These are phyloP conservation scores for Leptoxyphium fumago DNA, from an alignment of 2,329 filamentous ascomycete species.

Conservation along the genomic window DNA sequence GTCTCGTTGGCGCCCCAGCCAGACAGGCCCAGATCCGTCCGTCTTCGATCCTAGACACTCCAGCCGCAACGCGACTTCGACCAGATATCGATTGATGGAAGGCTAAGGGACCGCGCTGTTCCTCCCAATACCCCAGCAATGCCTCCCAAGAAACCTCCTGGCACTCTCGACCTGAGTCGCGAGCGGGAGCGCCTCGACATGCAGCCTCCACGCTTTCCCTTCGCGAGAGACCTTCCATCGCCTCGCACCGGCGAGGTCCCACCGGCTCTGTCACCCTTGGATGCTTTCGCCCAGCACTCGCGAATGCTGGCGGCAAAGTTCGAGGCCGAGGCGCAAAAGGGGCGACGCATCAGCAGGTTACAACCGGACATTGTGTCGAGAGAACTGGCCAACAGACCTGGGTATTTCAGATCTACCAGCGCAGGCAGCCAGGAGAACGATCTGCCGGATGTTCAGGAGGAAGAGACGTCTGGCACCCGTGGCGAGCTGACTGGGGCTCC, in stretches of 20 bases:
- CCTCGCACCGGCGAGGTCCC: constrained; percentile 48
- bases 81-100: no score
- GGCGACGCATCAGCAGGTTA: constrained; percentile 68
- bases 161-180: constrained; percentile 7
- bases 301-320: constrained; percentile 76
- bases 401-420: constrained; percentile 62
- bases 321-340: constrained; percentile 56
- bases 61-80: no score
- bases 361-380: constrained; percentile 72
- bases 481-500: constrained; percentile 11
- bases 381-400: constrained; percentile 62
- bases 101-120: no score
- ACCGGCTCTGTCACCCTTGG: constrained; percentile 81
- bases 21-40: no score
- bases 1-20: no score
- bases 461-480: constrained; percentile 20
- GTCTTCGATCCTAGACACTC: no score
- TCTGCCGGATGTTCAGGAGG: constrained; percentile 22
- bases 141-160: constrained; percentile 4
- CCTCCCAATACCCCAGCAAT: neutral
- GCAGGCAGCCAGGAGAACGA: constrained; percentile 33
- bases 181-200: constrained; percentile 7
- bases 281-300: constrained; percentile 88
- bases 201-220: constrained; percentile 12
- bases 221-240: constrained; percentile 28